phyloP scores from a whole-genome alignment of 179 eudicot genomes.

The Patellifolia procumbens region DNA sequence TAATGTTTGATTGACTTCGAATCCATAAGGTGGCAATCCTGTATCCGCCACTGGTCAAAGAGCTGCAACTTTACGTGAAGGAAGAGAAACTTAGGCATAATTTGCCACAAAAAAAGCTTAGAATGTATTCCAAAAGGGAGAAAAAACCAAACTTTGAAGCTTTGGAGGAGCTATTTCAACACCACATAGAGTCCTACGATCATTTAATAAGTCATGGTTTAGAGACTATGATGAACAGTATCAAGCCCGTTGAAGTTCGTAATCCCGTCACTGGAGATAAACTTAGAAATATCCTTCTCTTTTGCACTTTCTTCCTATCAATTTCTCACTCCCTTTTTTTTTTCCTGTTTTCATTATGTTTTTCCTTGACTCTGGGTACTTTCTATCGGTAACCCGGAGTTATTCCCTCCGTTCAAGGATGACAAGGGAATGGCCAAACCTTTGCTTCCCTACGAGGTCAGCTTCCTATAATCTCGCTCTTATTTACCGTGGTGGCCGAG shows the following conservation, averaged over 20 bases:
- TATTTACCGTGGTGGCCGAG: no score
- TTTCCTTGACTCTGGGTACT: constrained; percentile 71
- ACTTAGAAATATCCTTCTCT: constrained; percentile 84
- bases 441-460: constrained; percentile 79
- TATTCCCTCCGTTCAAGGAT: constrained; percentile 63
- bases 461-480: background rate
- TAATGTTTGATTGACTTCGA: no score
- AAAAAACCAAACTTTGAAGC: constrained; percentile 36
- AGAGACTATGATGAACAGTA: constrained; percentile 34
- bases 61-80: no score
- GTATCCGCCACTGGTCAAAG: no score
- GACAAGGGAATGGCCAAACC: constrained; percentile 31
- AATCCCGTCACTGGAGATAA: constrained; percentile 43
- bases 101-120: background rate
- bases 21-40: no score
- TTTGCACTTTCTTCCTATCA: background rate
- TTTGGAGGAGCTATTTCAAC: constrained; percentile 65
- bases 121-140: constrained; percentile 9
- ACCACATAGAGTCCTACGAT: constrained; percentile 78
- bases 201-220: constrained; percentile 57
- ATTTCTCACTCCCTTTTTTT: background rate
- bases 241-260: constrained; percentile 59
- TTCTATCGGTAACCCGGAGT: constrained; percentile 50
- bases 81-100: no score
- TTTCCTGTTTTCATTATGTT: constrained; percentile 4